A percentile compares a stretch with the other conserved stretches of the same genome.
phyloP scores from a whole-genome alignment of 2,329 filamentous ascomycete species.

The Fusarium fujikuroi region DNA sequence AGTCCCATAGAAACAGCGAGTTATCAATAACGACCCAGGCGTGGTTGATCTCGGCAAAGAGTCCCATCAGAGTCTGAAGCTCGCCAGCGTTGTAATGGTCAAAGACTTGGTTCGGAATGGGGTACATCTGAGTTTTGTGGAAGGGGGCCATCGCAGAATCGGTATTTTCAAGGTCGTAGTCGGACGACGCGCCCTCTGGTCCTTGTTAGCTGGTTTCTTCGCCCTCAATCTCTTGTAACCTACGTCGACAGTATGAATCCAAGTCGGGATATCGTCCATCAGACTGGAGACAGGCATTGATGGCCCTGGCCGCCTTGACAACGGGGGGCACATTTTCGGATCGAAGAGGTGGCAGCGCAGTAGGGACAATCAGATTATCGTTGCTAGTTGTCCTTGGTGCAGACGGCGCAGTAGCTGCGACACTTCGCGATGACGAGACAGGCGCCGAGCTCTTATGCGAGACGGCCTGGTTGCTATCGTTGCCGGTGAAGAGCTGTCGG shows the following conservation, averaged over 20 bases:
- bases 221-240: slow-evolving; percentile 52
- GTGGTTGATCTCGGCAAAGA: slow-evolving; percentile 94
- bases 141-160: slow-evolving; percentile 86
- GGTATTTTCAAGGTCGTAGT: slow-evolving; percentile 81
- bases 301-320: slow-evolving; percentile 81
- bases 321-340: slow-evolving; percentile 70
- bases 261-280: slow-evolving; percentile 89
- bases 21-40: slow-evolving; percentile 98
- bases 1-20: slow-evolving; percentile 97
- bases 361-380: slow-evolving; percentile 47
- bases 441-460: slow-evolving; percentile 33
- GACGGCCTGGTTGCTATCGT: slow-evolving; percentile 42
- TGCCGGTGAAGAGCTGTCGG: slow-evolving; percentile 60
- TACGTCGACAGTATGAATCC: slow-evolving; percentile 89
- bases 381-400: slow-evolving; percentile 38
- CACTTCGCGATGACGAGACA: slow-evolving; percentile 35
- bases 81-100: slow-evolving; percentile 91
- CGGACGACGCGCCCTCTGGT: slow-evolving; percentile 86
- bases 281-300: slow-evolving; percentile 80
- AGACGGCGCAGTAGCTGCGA: slow-evolving; percentile 40
- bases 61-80: slow-evolving; percentile 90
- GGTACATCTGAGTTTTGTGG: slow-evolving; percentile 85
- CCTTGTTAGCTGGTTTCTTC: slow-evolving; percentile 40
- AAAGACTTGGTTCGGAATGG: slow-evolving; percentile 91
- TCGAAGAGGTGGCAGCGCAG: slow-evolving; percentile 56